Evolutionary conservation across 148 eudicot genomes (phyloP).

Genomic region (Rhododendron griersonianum): DNA sequence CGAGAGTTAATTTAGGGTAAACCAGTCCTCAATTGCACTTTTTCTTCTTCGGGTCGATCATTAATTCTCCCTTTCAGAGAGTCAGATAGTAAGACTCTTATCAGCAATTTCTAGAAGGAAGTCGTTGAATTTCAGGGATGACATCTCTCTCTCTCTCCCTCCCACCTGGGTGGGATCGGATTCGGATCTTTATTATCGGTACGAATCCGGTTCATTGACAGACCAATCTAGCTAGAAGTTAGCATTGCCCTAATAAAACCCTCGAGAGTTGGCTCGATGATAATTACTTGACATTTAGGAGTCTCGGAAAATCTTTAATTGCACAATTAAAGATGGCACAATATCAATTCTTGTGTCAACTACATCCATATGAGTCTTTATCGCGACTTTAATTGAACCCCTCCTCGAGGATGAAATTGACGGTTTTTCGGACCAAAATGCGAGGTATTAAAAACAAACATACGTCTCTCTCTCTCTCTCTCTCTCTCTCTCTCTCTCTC

Average conservation of each 20-base stretch:
- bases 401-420: not conserved
- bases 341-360: not conserved
- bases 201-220: too few relatives aligned
- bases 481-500: not conserved
- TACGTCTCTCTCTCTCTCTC: not conserved
- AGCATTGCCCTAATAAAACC: not conserved
- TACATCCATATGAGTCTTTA: not conserved
- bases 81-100: too few relatives aligned
- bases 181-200: too few relatives aligned
- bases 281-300: too few relatives aligned
- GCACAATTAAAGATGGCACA: not conserved
- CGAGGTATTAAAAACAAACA: not conserved
- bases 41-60: too few relatives aligned
- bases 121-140: not conserved
- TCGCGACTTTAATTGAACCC: not conserved
- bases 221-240: not conserved
- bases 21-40: too few relatives aligned
- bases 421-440: too few relatives aligned
- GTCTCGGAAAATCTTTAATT: not conserved
- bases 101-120: not conserved
- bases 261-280: not conserved
- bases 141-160: too few relatives aligned
- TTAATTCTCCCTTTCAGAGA: too few relatives aligned
- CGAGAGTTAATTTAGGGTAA: too few relatives aligned
- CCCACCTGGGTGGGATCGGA: not conserved